Base-by-base conservation (phyloP, 2,329 filamentous ascomycete genomes). In the Drechslerella coelobrocha region DNA sequence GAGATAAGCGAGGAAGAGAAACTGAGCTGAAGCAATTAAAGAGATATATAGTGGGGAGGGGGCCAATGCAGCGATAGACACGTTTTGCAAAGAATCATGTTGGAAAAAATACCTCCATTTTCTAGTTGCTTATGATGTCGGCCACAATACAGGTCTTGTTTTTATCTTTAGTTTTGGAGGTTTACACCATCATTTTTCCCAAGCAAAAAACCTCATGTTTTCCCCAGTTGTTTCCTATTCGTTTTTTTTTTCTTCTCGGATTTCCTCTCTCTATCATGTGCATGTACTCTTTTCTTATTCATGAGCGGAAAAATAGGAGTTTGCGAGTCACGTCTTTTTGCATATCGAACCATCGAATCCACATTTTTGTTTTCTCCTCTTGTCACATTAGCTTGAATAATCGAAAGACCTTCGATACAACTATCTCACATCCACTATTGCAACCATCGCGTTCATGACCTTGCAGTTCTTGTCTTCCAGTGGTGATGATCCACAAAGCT, bases 281-380 rank as follows among this genome's bases (percentile, higher is more conserved):
- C 56, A 55, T 68, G 62, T 68, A 61, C 63, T 68, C 61, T 68
- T 59, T 48, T 59, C 6, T n/a, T 39, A 14, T 10, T 69, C 57
- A 62, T 50, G 52, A 69, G 57, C 57, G 57, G 65, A 62, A 69
- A 68, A 68, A 69, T 61, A 56, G 65, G 65, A 69, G 65, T 69
- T 69, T 59, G 57, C 65, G 65, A 69, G 65, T 69, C 52, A 41
- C 52, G 48, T 61, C 23, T 61, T 69, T 50, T 61, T 39, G 34
- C 34, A 39, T 39, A 39, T 39, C 17, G 34, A 39, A 39, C n/a
- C n/a, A n/a, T n/a, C n/a, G n/a, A n/a, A 39, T 2, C 50, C 65
- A 69, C 61, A 69, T 39, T 43, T 57, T 27, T 60, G 61, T 48
- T 51, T 31, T 41, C 27, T 52, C 45, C 41, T 31, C 50, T 19